A percentile compares a stretch with the other conserved stretches of the same genome.
Conservation (phyloP, 805 yeast genomes). For the Zygosaccharomyces gambellarensis region DNA sequence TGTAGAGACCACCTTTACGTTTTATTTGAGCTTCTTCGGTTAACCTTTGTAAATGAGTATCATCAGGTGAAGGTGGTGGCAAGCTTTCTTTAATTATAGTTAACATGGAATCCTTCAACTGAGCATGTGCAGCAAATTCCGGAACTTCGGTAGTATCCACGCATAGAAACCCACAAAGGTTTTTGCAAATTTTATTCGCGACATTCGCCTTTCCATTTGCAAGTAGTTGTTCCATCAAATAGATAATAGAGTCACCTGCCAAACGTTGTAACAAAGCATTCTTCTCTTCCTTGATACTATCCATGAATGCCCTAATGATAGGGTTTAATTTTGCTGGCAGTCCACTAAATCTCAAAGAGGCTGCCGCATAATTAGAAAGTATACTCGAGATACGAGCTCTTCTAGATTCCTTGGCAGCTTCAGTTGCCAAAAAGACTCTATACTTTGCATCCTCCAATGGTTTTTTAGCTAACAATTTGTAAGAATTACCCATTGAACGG, state of each 20-base stretch:
- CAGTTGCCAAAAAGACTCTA: constrained; percentile 59
- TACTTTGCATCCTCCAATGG: constrained; percentile 75
- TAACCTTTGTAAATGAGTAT: constrained; percentile 55
- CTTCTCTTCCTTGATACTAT: constrained; percentile 76
- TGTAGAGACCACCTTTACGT: constrained; percentile 74
- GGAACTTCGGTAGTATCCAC: constrained; percentile 96
- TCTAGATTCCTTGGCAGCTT: constrained; percentile 56
- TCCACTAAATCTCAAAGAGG: constrained; percentile 53
- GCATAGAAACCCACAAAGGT: constrained; percentile 86
- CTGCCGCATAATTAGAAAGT: constrained; percentile 71
- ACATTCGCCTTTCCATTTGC: constrained; percentile 59
- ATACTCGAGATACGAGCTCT: constrained; percentile 53
- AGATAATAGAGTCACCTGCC: constrained; percentile 64
- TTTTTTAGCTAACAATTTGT: constrained; percentile 64
- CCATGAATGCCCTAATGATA: constrained; percentile 85
- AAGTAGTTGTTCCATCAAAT: constrained; percentile 56
- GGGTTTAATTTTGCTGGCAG: constrained; percentile 89
- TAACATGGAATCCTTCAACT: constrained; percentile 50
- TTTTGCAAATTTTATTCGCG: constrained; percentile 83
- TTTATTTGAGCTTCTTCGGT: constrained; percentile 72
- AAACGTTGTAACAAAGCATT: constrained; percentile 60
- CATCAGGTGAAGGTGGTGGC: constrained; percentile 54
- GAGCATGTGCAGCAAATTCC: constrained; percentile 67
- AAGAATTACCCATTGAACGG: constrained; percentile 58
- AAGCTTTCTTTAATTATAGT: constrained; percentile 79